These are phyloP conservation scores for Ilex asprella DNA, from an alignment of 257 asterid species.

Conservation along the genomic window DNA sequence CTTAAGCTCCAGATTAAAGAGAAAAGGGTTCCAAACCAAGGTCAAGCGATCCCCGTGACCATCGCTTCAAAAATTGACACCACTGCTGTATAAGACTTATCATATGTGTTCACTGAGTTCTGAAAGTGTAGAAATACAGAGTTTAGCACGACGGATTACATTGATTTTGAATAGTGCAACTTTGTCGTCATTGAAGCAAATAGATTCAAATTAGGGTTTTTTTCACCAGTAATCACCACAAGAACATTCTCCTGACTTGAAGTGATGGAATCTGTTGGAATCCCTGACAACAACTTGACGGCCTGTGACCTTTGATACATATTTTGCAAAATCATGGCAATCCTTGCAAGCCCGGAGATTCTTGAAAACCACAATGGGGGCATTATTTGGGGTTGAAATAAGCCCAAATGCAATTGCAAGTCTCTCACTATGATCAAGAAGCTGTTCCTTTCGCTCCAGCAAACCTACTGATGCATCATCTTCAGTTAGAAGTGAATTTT, in stretches of 20 bases:
- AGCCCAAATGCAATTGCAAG: slow-evolving; percentile 59
- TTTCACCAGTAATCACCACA: slow-evolving; percentile 58
- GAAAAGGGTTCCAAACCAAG: too few species aligned
- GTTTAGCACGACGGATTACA: too few species aligned
- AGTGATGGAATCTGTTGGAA: slow-evolving; percentile 53
- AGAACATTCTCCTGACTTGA: slow-evolving; percentile 42
- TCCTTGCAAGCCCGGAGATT: slow-evolving; percentile 55
- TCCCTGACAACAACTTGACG: slow-evolving; percentile 42
- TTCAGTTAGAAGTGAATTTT: slow-evolving; percentile 15
- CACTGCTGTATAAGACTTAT: too few species aligned
- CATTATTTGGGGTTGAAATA: slow-evolving; percentile 22
- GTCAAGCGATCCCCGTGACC: too few species aligned
- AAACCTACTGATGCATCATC: slow-evolving; percentile 16
- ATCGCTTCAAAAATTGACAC: too few species aligned
- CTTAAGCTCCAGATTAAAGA: too few species aligned
- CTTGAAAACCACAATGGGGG: slow-evolving; percentile 42
- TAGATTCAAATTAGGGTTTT: not conserved
- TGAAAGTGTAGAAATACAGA: too few species aligned
- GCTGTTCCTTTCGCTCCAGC: slow-evolving; percentile 36
- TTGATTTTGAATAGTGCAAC: not conserved
- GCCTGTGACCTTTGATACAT: slow-evolving; percentile 30
- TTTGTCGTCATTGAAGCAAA: not conserved
- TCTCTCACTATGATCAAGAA: slow-evolving; percentile 53
- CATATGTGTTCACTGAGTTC: too few species aligned
- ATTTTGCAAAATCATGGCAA: slow-evolving; percentile 57